Percentiles rank a stretch among this genome's conserved stretches.
Evolutionary conservation across 768 basidiomycete genomes (phyloP).

Genomic region (Hortiboletus campestris): DNA sequence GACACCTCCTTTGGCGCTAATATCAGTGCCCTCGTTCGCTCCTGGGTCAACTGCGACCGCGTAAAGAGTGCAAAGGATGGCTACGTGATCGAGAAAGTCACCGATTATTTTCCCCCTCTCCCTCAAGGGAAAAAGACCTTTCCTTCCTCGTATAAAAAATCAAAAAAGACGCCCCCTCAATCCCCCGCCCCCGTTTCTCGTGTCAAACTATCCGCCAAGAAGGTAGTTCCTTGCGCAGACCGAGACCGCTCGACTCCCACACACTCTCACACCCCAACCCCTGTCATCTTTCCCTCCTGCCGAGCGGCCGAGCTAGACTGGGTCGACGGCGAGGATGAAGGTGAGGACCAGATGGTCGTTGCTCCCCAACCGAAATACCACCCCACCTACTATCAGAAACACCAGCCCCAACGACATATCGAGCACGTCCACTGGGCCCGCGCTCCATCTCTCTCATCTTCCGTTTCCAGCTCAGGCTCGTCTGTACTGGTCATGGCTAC

Average conservation of each 20-base stretch:
- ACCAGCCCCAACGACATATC: slow-evolving; percentile 1
- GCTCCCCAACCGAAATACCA: slow-evolving; percentile 24
- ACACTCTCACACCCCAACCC: slow-evolving; percentile 30
- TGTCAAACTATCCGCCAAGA: slow-evolving; percentile 14
- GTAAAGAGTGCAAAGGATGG: slow-evolving; percentile 28
- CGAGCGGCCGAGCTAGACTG: slow-evolving; percentile 28
- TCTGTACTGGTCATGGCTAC: slow-evolving; percentile 33
- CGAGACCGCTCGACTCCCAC: slow-evolving; percentile 10
- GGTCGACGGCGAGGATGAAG: slow-evolving; percentile 27
- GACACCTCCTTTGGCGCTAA: slow-evolving; percentile 45
- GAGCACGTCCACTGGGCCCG: slow-evolving; percentile 18
- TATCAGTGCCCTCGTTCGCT: slow-evolving; percentile 41
- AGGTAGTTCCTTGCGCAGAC: slow-evolving; percentile 1
- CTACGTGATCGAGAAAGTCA: slow-evolving; percentile 29
- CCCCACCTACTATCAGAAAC: slow-evolving; percentile 13
- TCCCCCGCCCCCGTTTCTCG: slow-evolving; percentile 15
- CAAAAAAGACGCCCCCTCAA: slow-evolving; percentile 10
- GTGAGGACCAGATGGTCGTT: slow-evolving; percentile 14
- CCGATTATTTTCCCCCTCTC: slow-evolving; percentile 29
- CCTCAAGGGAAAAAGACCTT: slow-evolving; percentile 17
- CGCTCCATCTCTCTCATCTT: slow-evolving; percentile 16
- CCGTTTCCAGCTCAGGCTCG: slow-evolving; percentile 25
- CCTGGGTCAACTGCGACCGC: slow-evolving; percentile 27
- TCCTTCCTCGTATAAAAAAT: slow-evolving; percentile 17
- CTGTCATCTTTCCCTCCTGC: slow-evolving; percentile 34